These are phyloP conservation scores for Penicillium soppii DNA, from an alignment of 495 filamentous ascomycete genomes.

Conservation along the genomic window DNA sequence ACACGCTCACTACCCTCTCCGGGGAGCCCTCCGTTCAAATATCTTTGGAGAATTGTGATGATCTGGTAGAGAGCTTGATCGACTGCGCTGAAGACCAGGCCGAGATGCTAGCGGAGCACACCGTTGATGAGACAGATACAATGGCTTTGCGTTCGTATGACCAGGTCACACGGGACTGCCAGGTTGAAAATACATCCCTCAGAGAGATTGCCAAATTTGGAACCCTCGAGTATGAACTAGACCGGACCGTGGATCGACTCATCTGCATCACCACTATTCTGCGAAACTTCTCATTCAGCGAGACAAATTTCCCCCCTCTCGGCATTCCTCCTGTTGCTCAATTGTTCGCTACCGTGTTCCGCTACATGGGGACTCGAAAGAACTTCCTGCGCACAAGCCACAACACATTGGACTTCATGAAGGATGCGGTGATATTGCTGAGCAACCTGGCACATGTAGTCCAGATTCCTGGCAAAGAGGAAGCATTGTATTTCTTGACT, in stretches of 20 bases:
- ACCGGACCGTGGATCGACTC: slow-evolving; percentile 80
- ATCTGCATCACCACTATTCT: slow-evolving; percentile 91
- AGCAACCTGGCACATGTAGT: slow-evolving; percentile 83
- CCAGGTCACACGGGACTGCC: slow-evolving; percentile 76
- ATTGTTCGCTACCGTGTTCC: slow-evolving; percentile 76
- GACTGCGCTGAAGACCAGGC: slow-evolving; percentile 89
- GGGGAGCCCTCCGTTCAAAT: slow-evolving; percentile 59
- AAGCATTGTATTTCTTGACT: slow-evolving; percentile 81
- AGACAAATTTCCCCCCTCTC: slow-evolving; percentile 69
- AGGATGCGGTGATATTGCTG: slow-evolving; percentile 84
- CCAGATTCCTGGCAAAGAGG: slow-evolving; percentile 81
- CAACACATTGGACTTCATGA: slow-evolving; percentile 94
- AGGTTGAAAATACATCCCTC: slow-evolving; percentile 65
- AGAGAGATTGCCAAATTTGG: slow-evolving; percentile 73
- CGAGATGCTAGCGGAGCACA: slow-evolving; percentile 74
- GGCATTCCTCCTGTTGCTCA: slow-evolving; percentile 73
- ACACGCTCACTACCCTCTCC: slow-evolving; percentile 74
- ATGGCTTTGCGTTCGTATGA: slow-evolving; percentile 82
- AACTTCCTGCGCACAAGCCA: slow-evolving; percentile 74
- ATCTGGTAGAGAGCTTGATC: slow-evolving; percentile 81
- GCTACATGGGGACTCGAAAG: slow-evolving; percentile 86
- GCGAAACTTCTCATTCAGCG: slow-evolving; percentile 86
- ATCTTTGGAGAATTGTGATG: slow-evolving; percentile 75
- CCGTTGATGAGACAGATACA: slow-evolving; percentile 78
- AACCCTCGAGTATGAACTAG: slow-evolving; percentile 74